Percentiles rank a stretch among this genome's conserved stretches.
phyloP scores from a whole-genome alignment of 2,329 filamentous ascomycete genomes.

The Fusarium sp. region DNA sequence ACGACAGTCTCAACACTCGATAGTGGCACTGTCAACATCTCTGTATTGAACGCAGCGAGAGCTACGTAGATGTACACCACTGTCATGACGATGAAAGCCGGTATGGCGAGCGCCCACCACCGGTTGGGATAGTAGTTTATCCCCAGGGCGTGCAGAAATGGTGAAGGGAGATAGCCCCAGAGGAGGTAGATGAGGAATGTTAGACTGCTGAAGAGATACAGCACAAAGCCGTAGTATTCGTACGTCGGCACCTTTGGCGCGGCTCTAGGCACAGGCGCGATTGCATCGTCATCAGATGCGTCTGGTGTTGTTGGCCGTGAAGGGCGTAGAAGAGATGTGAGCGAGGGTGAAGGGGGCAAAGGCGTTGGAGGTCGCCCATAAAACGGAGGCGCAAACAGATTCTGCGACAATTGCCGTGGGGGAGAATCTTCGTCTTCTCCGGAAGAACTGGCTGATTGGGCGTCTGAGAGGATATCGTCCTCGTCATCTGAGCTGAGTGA shows the following conservation, averaged over 20 bases:
- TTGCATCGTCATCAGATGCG: conserved; percentile 86
- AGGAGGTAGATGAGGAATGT: conserved; percentile 78
- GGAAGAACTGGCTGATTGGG: conserved; percentile 47
- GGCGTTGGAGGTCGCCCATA: conserved; percentile 98
- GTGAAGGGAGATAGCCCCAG: conserved; percentile 92
- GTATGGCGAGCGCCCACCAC: conserved; percentile 96
- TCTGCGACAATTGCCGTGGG: conserved; percentile 60
- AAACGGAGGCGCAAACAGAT: conserved; percentile 82
- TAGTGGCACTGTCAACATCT: conserved; percentile 85
- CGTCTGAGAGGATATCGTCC: conserved; percentile 51
- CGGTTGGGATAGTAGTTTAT: conserved; percentile 97
- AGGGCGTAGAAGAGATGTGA: conserved; percentile 90
- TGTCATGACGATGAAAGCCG: conserved; percentile 87
- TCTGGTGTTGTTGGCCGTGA: conserved; percentile 95
- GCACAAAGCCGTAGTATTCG: conserved; percentile 98
- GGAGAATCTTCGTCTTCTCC: conserved; percentile 49
- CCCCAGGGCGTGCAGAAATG: conserved; percentile 90
- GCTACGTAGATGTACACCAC: conserved; percentile 95
- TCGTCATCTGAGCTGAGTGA: conserved; percentile 51
- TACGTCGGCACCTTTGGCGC: conserved; percentile 97
- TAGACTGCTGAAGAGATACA: conserved; percentile 89
- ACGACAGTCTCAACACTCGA: conserved; percentile 87
- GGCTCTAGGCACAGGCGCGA: conserved; percentile 86
- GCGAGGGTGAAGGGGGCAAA: conserved; percentile 87
- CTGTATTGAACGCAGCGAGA: conserved; percentile 88